These are phyloP conservation scores for Saccharum hybrid DNA, from an alignment of 202 grass and related monocot species.

Conservation along the genomic window DNA sequence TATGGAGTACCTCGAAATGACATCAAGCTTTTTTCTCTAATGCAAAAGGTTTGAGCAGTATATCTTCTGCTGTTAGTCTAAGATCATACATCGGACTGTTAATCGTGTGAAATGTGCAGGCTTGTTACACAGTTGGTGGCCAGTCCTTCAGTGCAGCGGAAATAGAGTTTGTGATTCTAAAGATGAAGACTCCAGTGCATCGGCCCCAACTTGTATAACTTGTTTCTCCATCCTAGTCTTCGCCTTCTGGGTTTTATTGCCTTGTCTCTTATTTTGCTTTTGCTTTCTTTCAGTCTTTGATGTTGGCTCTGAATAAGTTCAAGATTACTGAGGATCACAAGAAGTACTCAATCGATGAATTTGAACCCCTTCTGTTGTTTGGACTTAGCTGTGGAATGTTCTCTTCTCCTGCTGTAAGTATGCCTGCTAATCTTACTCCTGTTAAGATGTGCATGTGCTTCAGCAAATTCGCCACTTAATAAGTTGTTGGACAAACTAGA, in stretches of 20 bases:
- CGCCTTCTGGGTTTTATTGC: constrained; percentile 26
- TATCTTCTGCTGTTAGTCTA: constrained; percentile 32
- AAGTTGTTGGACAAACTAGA: constrained; percentile 1
- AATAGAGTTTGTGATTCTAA: constrained; percentile 98
- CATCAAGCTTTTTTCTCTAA: constrained; percentile 95
- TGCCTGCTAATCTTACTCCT: constrained; percentile 21
- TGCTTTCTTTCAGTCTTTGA: constrained; percentile 67
- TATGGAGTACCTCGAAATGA: constrained; percentile 97
- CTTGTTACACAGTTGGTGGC: constrained; percentile 91
- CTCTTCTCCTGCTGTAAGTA: constrained; percentile 95
- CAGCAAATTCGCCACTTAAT: background rate
- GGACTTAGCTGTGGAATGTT: constrained; percentile 92
- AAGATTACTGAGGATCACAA: constrained; percentile 93
- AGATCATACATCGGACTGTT: constrained; percentile 34
- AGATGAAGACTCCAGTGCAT: constrained; percentile 87
- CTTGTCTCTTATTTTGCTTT: constrained; percentile 40
- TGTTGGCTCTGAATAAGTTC: constrained; percentile 91
- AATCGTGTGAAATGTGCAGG: constrained; percentile 56
- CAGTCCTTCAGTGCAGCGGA: constrained; percentile 96
- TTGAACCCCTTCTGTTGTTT: constrained; percentile 82
- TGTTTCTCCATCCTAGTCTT: constrained; percentile 33
- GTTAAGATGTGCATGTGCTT: constrained; percentile 17
- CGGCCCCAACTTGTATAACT: constrained; percentile 85
- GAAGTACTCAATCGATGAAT: constrained; percentile 70
- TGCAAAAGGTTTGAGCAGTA: constrained; percentile 82